phyloP scores from a whole-genome alignment of 192 early-diverging fungal species.

The Coemansia sp. region DNA sequence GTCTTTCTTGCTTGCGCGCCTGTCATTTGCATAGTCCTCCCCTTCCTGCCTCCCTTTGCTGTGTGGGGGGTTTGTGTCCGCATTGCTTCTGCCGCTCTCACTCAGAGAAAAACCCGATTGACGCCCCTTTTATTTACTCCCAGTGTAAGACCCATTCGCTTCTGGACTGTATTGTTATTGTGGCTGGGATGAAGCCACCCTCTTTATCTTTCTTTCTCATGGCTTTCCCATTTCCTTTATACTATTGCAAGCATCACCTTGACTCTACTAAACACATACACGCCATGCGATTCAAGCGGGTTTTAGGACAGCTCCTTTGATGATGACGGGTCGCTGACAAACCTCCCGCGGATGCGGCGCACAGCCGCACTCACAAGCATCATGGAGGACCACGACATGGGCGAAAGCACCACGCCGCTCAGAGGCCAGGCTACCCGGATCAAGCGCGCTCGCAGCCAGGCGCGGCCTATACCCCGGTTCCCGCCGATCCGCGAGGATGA shows the following conservation, averaged over 20 bases:
- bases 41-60: no score
- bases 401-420: slow-evolving; percentile 18
- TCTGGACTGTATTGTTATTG: no score
- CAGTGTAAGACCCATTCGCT: no score
- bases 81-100: no score
- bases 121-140: no score
- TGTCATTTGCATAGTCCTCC: no score
- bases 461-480: slow-evolving; percentile 20
- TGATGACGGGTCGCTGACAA: slow-evolving; percentile 42
- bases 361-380: slow-evolving; percentile 12
- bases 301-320: slow-evolving; percentile 45
- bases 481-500: slow-evolving; percentile 11
- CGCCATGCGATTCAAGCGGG: no score
- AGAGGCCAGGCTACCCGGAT: slow-evolving; percentile 13
- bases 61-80: no score
- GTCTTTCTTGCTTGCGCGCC: no score
- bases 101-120: no score
- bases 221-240: neutral
- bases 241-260: slow-evolving; percentile 5
- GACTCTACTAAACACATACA: no score
- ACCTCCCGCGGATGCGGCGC: slow-evolving; percentile 26
- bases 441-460: slow-evolving; percentile 42
- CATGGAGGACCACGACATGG: slow-evolving; percentile 16
- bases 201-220: neutral
- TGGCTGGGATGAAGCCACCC: no score